These are phyloP conservation scores for Phytophthora brassicae DNA, from an alignment of 352 stramenopile species.

Conservation along the genomic window DNA sequence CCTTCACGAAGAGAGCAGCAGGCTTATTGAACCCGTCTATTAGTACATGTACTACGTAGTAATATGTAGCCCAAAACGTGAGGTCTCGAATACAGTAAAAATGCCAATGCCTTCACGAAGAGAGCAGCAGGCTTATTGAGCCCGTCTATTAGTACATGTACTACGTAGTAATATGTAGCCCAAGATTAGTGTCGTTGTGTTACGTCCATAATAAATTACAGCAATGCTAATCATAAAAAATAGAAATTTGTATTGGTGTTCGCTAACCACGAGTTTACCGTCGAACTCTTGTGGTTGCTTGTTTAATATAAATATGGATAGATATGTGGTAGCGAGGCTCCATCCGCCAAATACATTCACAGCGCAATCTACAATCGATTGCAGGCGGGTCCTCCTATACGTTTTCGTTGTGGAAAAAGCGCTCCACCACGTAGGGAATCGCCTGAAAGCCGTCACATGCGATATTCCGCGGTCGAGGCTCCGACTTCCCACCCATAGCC, in stretches of 20 bases:
- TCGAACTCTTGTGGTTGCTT: conserved; percentile 12
- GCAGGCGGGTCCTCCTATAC: conserved; percentile 5
- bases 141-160: too few relatives aligned
- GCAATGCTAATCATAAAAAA: too few relatives aligned
- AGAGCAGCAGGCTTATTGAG: too few relatives aligned
- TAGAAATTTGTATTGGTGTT: conserved; percentile 11
- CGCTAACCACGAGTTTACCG: conserved; percentile 15
- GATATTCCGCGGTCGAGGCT: conserved; percentile 27
- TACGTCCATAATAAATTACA: too few relatives aligned
- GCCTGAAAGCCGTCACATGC: conserved; percentile 41
- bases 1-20: too few relatives aligned
- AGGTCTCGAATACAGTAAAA: too few relatives aligned
- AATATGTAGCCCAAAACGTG: too few relatives aligned
- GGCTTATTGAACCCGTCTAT: too few relatives aligned
- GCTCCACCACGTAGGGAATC: conserved; percentile 47
- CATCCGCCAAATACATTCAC: neutral
- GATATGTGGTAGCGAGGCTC: conserved; percentile 7
- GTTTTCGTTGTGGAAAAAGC: conserved; percentile 41
- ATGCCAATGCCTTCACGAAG: too few relatives aligned
- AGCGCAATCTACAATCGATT: conserved; percentile 42
- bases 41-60: too few relatives aligned
- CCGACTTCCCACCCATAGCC: conserved; percentile 37
- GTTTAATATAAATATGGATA: conserved; percentile 33
- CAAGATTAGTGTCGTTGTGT: too few relatives aligned
- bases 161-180: too few relatives aligned